These are phyloP conservation scores for Pyronema omphalodes DNA, from an alignment of 495 filamentous ascomycete species.

Conservation along the genomic window DNA sequence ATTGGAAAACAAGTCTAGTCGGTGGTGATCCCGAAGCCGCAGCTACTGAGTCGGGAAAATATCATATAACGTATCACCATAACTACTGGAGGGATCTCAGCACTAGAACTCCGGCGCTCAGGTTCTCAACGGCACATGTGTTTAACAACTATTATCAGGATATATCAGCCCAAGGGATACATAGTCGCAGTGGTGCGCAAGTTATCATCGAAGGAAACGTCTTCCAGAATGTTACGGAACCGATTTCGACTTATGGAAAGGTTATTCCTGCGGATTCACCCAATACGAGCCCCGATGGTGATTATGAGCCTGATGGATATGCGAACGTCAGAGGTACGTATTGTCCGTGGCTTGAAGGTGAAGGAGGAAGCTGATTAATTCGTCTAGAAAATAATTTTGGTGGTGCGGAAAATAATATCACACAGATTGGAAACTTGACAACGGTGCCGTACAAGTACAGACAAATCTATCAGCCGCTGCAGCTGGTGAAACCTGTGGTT, in stretches of 20 bases:
- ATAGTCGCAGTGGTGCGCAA: conserved; percentile 25
- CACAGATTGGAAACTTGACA: conserved; percentile 27
- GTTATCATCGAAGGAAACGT: conserved; percentile 27
- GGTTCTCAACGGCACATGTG: conserved; percentile 25
- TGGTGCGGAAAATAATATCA: conserved; percentile 26
- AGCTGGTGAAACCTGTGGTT: conserved; percentile 24
- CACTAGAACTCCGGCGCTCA: conserved; percentile 25
- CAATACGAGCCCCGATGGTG: conserved; percentile 26
- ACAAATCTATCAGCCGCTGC: conserved; percentile 21
- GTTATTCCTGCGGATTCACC: conserved; percentile 30
- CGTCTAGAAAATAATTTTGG: conserved; percentile 29
- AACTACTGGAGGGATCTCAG: conserved; percentile 27
- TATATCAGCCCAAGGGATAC: conserved; percentile 25
- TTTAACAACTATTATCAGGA: conserved; percentile 27
- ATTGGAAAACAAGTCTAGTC: conserved; percentile 23
- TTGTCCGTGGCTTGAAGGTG: not conserved
- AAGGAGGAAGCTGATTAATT: not conserved
- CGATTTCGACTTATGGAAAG: conserved; percentile 31
- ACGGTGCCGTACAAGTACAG: conserved; percentile 27
- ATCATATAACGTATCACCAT: conserved; percentile 28
- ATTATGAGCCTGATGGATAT: conserved; percentile 28
- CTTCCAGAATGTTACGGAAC: conserved; percentile 27
- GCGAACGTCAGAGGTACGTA: conserved; percentile 30
- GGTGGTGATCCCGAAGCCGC: conserved; percentile 17
- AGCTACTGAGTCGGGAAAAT: conserved; percentile 15